Evolutionary conservation across 148 eudicot species (phyloP), one percentile per base, ranked within the genome.

Genomic region (Nepenthes gracilis): DNA sequence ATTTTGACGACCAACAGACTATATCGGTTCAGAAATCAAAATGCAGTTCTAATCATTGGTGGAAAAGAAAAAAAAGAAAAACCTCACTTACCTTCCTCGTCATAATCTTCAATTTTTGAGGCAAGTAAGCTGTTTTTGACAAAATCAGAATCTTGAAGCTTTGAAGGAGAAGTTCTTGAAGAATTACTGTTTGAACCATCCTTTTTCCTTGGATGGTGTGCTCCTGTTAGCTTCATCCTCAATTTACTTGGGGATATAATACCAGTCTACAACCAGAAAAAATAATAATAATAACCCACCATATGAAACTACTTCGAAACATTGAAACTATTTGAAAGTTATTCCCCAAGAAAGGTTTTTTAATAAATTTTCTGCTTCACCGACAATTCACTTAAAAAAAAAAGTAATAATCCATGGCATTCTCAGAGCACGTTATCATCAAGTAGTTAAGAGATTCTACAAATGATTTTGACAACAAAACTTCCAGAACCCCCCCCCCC

Each of bases 221-320:
- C 60, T 34, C 96, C 95, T 67, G 84, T 83, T 43, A 92, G 77
- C 78, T 86, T 92, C 82, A 90, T 82, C 74, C 98, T 84, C 75
- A 92, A 69, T 71, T 92, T 92, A 79, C 88, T 88, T 15, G 98
- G 98, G 55, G 98, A 92, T 60, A 92, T 80, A 2, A 88, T 70
- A 13, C 88, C 93, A 71, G 64, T 71, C 93, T 86, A 65, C 75
- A 76, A 34, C 33, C 55, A 49, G 58, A 11, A 6, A 33, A 49
- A 23, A 23, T 23, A 23, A 23, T 23, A 23, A 23, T 23, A 23
- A 23, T 23, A 23, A 23, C 23, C 23, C 23, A 45, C 54, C 15
- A 58, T 1, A 32, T 43, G 11, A 40, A 62, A 57, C 32, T 45
- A 59, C n/a, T n/a, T 49, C 48, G 53, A 60, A 38, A 33, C 7